Evolutionary conservation across 768 basidiomycete genomes (phyloP).

Genomic region (Clathrus columnatus): DNA sequence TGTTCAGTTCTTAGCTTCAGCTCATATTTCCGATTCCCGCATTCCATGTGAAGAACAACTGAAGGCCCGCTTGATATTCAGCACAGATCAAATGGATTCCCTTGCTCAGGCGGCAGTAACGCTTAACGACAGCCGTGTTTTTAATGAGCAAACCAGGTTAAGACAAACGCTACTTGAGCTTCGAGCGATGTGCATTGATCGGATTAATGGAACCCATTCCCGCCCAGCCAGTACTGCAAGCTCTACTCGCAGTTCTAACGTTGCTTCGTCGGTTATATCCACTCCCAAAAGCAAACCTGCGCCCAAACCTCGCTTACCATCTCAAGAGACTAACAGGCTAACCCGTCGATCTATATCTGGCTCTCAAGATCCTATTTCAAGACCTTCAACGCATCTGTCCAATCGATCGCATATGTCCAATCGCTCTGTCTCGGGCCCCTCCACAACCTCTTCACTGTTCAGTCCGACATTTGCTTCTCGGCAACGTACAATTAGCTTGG

Average conservation of each 20-base stretch:
- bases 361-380: constrained; percentile 4
- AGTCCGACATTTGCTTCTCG: constrained; percentile 75
- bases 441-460: constrained; percentile 36
- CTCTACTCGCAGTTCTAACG: constrained; percentile 51
- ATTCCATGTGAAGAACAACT: constrained; percentile 62
- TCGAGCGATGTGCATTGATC: constrained; percentile 71
- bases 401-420: constrained; percentile 48
- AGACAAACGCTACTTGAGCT: constrained; percentile 76
- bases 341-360: constrained; percentile 45
- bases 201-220: constrained; percentile 50
- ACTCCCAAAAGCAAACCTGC: constrained; percentile 13
- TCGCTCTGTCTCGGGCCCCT: constrained; percentile 66
- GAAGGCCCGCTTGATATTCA: constrained; percentile 53
- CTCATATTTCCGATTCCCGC: constrained; percentile 32
- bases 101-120: constrained; percentile 34
- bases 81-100: constrained; percentile 39
- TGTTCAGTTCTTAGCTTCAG: constrained; percentile 40
- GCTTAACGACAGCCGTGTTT: constrained; percentile 54
- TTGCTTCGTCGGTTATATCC: constrained; percentile 27
- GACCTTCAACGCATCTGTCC: constrained; percentile 37
- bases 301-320: neutral
- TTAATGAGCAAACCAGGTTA: constrained; percentile 53
- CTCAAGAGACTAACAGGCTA: constrained; percentile 12
- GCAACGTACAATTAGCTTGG: constrained; percentile 65
- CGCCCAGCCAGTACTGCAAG: constrained; percentile 53